phyloP scores from a whole-genome alignment of 2,329 filamentous ascomycete genomes.

The Neopestalotiopsis rosae region DNA sequence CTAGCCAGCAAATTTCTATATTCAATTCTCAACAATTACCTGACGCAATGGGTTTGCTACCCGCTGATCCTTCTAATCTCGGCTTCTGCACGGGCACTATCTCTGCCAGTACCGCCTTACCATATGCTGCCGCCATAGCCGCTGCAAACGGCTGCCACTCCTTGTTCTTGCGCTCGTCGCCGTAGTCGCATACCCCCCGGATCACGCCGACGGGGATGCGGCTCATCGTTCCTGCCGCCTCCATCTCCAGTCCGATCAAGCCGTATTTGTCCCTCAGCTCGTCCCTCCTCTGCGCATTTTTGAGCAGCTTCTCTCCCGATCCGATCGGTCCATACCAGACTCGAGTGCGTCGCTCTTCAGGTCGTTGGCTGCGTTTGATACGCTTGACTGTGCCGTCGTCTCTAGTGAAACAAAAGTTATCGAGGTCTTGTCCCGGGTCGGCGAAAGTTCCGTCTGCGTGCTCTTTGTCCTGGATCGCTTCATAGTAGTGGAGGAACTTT shows the following conservation, averaged over 20 bases:
- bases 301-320: slow-evolving; percentile 39
- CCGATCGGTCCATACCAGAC: slow-evolving; percentile 42
- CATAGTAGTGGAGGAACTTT: slow-evolving; percentile 30
- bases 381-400: slow-evolving; percentile 7
- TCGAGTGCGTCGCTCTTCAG: slow-evolving; percentile 27
- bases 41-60: background rate
- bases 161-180: slow-evolving; percentile 38
- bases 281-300: slow-evolving; percentile 25
- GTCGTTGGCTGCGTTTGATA: slow-evolving; percentile 26
- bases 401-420: slow-evolving; percentile 28
- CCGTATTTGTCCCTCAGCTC: slow-evolving; percentile 28
- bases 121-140: slow-evolving; percentile 37
- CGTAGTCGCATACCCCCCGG: slow-evolving; percentile 41
- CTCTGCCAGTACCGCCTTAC: background rate
- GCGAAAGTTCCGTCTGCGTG: slow-evolving; percentile 32
- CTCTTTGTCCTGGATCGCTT: slow-evolving; percentile 28
- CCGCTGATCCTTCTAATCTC: background rate
- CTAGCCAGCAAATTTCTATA: too few species aligned
- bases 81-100: background rate
- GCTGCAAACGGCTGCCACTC: slow-evolving; percentile 42
- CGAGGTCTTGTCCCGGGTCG: slow-evolving; percentile 37
- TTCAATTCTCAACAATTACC: too few species aligned
- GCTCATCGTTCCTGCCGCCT: slow-evolving; percentile 34
- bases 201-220: slow-evolving; percentile 38
- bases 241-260: slow-evolving; percentile 40